Evolutionary conservation across 192 early-diverging fungal species (phyloP).

Genomic region (Coemansia sp.): DNA sequence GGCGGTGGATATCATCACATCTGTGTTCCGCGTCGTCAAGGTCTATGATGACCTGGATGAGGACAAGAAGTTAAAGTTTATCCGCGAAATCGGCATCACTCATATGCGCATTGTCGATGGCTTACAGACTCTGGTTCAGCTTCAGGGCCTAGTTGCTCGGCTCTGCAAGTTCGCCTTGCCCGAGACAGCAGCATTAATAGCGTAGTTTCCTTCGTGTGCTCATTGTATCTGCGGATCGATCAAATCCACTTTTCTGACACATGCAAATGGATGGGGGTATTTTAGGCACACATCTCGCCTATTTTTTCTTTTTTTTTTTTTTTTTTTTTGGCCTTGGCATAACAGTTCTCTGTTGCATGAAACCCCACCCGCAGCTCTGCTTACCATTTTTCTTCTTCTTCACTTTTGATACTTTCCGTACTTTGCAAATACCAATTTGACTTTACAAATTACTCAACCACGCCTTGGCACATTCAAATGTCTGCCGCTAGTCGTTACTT

Average conservation of each 20-base stretch:
- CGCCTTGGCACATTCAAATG: slow-evolving; percentile 8
- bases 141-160: slow-evolving; percentile 78
- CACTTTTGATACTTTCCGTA: background rate
- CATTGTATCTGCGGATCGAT: background rate
- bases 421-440: slow-evolving; percentile 1
- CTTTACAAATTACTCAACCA: background rate
- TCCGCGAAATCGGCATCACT: slow-evolving; percentile 89
- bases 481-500: slow-evolving; percentile 1
- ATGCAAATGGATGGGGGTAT: background rate
- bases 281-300: background rate
- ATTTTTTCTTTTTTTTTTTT: background rate
- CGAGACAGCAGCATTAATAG: slow-evolving; percentile 18
- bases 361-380: background rate
- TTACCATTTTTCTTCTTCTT: background rate
- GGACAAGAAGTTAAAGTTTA: slow-evolving; percentile 79
- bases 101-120: slow-evolving; percentile 95
- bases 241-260: background rate
- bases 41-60: slow-evolving; percentile 73
- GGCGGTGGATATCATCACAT: slow-evolving; percentile 87
- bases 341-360: too few species aligned
- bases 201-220: background rate
- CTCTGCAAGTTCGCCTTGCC: slow-evolving; percentile 53
- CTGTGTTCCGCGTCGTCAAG: slow-evolving; percentile 91
- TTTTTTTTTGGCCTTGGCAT: background rate
- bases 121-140: slow-evolving; percentile 78